These are phyloP conservation scores for Phytophthora constricta DNA, from an alignment of 352 stramenopile species.

Conservation along the genomic window DNA sequence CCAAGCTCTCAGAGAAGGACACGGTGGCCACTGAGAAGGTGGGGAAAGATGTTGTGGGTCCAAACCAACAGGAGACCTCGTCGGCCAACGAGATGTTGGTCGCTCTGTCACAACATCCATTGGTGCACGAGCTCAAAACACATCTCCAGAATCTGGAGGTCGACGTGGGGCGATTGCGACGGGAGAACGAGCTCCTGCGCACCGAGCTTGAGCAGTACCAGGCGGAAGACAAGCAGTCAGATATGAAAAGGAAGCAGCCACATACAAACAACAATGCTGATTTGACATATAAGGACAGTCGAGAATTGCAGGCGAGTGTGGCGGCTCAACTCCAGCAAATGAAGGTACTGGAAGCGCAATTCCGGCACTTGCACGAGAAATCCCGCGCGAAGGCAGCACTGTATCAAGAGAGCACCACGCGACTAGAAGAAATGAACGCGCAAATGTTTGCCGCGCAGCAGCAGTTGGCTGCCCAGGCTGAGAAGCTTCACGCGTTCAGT, in stretches of 20 bases:
- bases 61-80: background rate
- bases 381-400: conserved; percentile 40
- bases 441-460: conserved; percentile 57
- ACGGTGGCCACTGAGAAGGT: background rate
- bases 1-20: background rate
- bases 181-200: conserved; percentile 66
- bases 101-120: conserved; percentile 14
- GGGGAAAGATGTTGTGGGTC: background rate
- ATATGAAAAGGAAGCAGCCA: background rate
- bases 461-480: conserved; percentile 41
- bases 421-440: conserved; percentile 47
- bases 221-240: background rate
- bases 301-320: conserved; percentile 40
- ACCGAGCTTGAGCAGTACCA: conserved; percentile 30
- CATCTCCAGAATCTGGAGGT: conserved; percentile 53
- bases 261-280: background rate
- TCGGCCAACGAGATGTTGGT: background rate
- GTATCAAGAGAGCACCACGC: conserved; percentile 43
- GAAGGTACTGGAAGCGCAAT: conserved; percentile 62
- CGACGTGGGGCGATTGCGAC: conserved; percentile 48
- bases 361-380: conserved; percentile 52
- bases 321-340: conserved; percentile 49
- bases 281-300: conserved; percentile 12
- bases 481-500: conserved; percentile 43
- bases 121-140: conserved; percentile 48